These are phyloP conservation scores for Jaapia argillacea DNA, from an alignment of 768 basidiomycete species.

Conservation along the genomic window DNA sequence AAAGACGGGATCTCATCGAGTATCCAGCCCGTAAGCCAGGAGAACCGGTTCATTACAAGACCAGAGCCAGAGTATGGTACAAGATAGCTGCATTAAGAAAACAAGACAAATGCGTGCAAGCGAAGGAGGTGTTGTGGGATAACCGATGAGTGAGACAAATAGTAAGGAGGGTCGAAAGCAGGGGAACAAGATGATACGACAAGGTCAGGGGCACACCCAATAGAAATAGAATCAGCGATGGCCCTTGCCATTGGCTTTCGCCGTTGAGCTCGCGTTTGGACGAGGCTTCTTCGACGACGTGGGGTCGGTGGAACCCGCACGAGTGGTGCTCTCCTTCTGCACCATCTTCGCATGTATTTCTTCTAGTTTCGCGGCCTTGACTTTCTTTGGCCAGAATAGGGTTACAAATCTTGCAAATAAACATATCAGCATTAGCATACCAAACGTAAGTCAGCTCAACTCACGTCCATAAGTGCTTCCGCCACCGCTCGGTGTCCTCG, in stretches of 20 bases:
- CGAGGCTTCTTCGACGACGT: conserved; percentile 51
- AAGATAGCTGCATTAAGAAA: too few species aligned
- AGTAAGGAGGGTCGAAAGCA: too few species aligned
- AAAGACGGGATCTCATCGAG: too few species aligned
- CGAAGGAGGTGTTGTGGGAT: too few species aligned
- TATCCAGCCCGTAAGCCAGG: too few species aligned
- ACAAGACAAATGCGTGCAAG: too few species aligned
- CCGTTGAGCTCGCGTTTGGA: conserved; percentile 17
- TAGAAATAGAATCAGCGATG: not conserved
- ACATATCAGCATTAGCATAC: conserved; percentile 2
- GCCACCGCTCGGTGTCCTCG: conserved; percentile 80
- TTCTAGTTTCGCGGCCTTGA: conserved; percentile 86
- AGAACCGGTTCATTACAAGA: too few species aligned
- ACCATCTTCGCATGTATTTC: conserved; percentile 97
- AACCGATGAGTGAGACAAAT: too few species aligned
- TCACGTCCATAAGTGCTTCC: conserved; percentile 94
- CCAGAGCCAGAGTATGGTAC: too few species aligned
- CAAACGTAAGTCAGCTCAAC: conserved; percentile 16
- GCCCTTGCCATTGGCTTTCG: not conserved
- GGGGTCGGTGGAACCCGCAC: conserved; percentile 41
- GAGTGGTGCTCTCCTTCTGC: conserved; percentile 70
- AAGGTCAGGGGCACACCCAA: too few species aligned
- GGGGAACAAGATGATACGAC: too few species aligned
- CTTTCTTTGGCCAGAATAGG: conserved; percentile 96
- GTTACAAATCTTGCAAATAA: conserved; percentile 66